Evolutionary conservation across 257 asterid species (phyloP), one percentile per base, ranked within the genome.

Genomic region (Cordia subcordata): DNA sequence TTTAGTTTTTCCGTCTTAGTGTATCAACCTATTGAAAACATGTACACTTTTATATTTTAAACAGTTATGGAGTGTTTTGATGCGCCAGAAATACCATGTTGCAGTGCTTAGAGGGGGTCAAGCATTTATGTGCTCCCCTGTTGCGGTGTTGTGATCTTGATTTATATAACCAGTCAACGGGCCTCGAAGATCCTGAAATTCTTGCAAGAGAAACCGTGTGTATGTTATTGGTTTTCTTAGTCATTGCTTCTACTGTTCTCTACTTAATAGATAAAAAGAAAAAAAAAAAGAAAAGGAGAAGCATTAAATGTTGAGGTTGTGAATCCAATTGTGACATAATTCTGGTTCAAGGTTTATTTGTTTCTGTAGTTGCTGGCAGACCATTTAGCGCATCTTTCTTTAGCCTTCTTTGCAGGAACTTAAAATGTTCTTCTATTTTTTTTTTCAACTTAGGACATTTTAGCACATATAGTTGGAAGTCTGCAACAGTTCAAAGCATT

Each of bases 121-220:
- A 74, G 90, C 96, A 84, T 81, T 82, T 88, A 60, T 79, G 94
- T 80, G 91, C 95, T 76, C 81, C 90, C 44, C 74, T 89, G 74
- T 79, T 87, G 72, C 87, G 76, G 77, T 93, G 99, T 68, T 93
- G 94, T 76, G 96, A 89, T 75, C 82, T 82, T 61, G 96, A 88
- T 53, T 68, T 78, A 56, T 63, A 55, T 72, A 81, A 78, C 63
- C 99, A 86, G 81, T 47, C 87, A 45, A 69, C 92, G 77, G 95
- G 91, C 71, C 84, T 89, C 14, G 97, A 89, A 57, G 99, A 93
- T 78, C 99, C 97, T 63, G 96, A 89, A 72, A 80, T 93, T 66
- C 95, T 93, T 60, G 97, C 99, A 0, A 72, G 97, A 62, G 97
- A 89, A 85, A 93, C 99, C 22, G 99, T 89, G 75, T 93, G 99